Evolutionary conservation across 257 asterid species (phyloP).

Genomic region (Solanum chilense): DNA sequence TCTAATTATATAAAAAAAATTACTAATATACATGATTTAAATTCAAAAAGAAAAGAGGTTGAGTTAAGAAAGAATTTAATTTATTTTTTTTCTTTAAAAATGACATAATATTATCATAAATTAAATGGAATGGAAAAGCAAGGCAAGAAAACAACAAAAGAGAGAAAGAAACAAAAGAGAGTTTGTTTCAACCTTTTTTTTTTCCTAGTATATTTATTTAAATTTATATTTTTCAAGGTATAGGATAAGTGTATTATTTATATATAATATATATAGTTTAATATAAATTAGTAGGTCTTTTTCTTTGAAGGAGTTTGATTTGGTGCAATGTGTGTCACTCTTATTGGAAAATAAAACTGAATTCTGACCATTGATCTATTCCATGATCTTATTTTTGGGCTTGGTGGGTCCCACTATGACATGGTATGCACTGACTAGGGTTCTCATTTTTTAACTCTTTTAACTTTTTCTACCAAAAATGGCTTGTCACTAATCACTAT

Average conservation of each 20-base stretch:
- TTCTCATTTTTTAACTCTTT: background rate
- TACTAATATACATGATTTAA: background rate
- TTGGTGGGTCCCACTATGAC: slow-evolving; percentile 15
- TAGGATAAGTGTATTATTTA: background rate
- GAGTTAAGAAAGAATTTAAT: background rate
- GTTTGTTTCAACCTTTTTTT: slow-evolving; percentile 11
- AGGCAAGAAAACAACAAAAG: slow-evolving; percentile 13
- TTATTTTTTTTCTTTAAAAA: background rate
- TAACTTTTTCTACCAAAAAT: background rate
- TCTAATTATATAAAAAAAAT: background rate
- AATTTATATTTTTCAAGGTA: background rate
- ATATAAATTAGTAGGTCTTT: background rate
- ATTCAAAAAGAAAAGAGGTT: background rate
- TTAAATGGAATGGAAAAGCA: slow-evolving; percentile 6
- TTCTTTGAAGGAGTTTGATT: background rate
- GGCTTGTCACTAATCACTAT: background rate
- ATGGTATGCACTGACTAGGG: slow-evolving; percentile 30
- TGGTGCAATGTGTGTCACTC: slow-evolving; percentile 13
- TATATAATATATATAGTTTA: background rate
- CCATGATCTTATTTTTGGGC: slow-evolving; percentile 8
- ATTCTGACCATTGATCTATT: slow-evolving; percentile 27
- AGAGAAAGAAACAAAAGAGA: slow-evolving; percentile 23
- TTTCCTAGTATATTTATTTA: background rate
- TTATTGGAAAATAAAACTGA: slow-evolving; percentile 13
- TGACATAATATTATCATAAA: background rate